Conservation (phyloP, 106 monocot genomes). For the Platanthera zijinensis region DNA sequence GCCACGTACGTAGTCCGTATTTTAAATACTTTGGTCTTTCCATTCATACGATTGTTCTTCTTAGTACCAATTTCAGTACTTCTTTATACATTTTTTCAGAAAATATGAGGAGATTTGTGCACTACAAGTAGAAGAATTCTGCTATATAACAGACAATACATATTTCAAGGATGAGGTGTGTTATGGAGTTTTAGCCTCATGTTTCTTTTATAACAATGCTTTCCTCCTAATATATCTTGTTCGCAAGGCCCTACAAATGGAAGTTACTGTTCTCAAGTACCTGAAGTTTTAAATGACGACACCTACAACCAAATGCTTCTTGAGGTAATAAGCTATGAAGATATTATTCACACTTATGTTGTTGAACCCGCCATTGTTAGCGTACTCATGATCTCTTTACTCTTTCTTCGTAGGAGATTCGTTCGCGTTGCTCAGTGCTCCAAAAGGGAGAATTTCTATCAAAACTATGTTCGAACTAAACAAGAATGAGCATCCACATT, state of each 20-base stretch:
- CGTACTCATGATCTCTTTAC: neutral
- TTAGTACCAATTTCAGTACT: neutral
- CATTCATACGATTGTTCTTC: neutral
- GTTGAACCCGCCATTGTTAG: neutral
- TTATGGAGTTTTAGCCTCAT: neutral
- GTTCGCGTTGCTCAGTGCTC: constrained; percentile 60
- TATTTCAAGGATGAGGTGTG: constrained; percentile 77
- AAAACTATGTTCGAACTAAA: constrained; percentile 17
- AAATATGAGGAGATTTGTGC: constrained; percentile 91
- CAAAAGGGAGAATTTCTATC: too few relatives aligned
- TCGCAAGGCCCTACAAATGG: constrained; percentile 74
- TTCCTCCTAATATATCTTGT: neutral
- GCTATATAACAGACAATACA: constrained; percentile 81
- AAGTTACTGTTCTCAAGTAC: constrained; percentile 63
- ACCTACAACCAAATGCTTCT: constrained; percentile 69
- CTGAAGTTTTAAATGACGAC: constrained; percentile 88
- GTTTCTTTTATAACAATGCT: neutral
- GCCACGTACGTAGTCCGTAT: constrained; percentile 39
- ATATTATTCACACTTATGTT: neutral
- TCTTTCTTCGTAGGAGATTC: constrained; percentile 50
- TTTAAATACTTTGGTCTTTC: neutral
- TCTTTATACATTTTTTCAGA: constrained; percentile 18
- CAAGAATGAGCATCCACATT: too few relatives aligned
- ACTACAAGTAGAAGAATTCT: constrained; percentile 89
- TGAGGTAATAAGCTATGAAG: constrained; percentile 43